Conservation (phyloP, 208 protist species). For the Endotrypanum monterogeii region DNA sequence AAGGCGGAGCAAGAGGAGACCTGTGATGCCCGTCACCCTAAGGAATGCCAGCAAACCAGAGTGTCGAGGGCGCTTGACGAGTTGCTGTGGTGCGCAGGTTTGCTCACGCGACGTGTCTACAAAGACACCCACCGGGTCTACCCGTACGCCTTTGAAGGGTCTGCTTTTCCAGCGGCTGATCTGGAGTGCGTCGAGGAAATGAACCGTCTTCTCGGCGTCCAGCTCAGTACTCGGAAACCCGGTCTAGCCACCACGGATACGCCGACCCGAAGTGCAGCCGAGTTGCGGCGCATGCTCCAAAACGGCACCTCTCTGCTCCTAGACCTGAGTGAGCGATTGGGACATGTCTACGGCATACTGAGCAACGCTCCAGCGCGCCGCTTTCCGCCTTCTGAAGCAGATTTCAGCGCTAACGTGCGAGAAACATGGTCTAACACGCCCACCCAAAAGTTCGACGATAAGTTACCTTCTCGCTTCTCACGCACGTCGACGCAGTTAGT, state of each 20-base stretch:
- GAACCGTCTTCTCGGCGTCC: constrained; percentile 1
- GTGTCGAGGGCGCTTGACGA: constrained; percentile 10
- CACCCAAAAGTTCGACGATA: neutral
- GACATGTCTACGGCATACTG: constrained; percentile 24
- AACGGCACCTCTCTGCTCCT: constrained; percentile 20
- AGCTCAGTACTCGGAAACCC: neutral
- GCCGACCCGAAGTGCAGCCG: neutral
- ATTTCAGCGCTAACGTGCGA: constrained; percentile 12
- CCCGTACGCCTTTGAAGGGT: constrained; percentile 49
- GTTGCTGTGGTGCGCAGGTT: constrained; percentile 28
- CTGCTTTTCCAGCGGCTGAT: constrained; percentile 60
- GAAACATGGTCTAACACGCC: neutral
- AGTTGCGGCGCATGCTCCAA: constrained; percentile 11
- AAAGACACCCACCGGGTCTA: constrained; percentile 6
- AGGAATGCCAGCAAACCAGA: neutral
- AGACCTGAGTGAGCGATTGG: constrained; percentile 22
- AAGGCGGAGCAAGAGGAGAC: constrained; percentile 6
- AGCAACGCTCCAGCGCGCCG: constrained; percentile 5
- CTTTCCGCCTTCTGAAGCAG: constrained; percentile 14
- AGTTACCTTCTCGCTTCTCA: neutral
- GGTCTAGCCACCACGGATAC: neutral
- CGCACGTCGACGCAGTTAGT: constrained; percentile 41
- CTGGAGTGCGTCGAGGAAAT: constrained; percentile 45
- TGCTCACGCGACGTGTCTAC: constrained; percentile 19
- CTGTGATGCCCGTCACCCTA: neutral